Conservation (phyloP, 2,329 filamentous ascomycete species). For the Paradendryphiella salina region DNA sequence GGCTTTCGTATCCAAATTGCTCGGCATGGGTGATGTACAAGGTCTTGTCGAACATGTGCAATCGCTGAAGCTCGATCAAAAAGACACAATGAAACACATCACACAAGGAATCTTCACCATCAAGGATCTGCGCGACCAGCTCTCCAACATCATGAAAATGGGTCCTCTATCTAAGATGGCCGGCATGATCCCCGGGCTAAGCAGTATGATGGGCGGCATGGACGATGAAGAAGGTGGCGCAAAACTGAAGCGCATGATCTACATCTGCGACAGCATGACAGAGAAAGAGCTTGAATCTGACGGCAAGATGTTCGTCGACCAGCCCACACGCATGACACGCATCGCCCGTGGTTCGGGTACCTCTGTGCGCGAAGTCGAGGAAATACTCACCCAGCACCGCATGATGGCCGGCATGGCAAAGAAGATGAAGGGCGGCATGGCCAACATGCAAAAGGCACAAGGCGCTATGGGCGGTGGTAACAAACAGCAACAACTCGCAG, state of each 20-base stretch:
- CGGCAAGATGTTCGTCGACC: constrained; percentile 89
- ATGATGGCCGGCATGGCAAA: constrained; percentile 99
- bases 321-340: constrained; percentile 89
- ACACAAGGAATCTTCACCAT: constrained; percentile 95
- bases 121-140: constrained; percentile 89
- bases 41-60: constrained; percentile 96
- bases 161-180: constrained; percentile 96
- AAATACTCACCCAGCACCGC: constrained; percentile 93
- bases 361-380: constrained; percentile 88
- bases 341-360: constrained; percentile 90
- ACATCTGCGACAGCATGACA: constrained; percentile 98
- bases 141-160: constrained; percentile 99
- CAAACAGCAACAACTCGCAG: constrained; percentile 89
- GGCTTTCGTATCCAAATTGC: constrained; percentile 88
- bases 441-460: constrained; percentile 94
- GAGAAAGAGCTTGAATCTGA: constrained; percentile 93
- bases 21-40: constrained; percentile 97
- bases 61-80: constrained; percentile 91
- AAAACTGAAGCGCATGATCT: constrained; percentile 97
- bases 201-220: constrained; percentile 91
- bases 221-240: constrained; percentile 94
- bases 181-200: constrained; percentile 96
- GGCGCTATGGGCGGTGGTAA: constrained; percentile 88
- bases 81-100: constrained; percentile 99
- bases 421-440: constrained; percentile 97